Evolutionary conservation across 352 stramenopile genomes (phyloP).

Genomic region (Phytopythium sindhum): DNA sequence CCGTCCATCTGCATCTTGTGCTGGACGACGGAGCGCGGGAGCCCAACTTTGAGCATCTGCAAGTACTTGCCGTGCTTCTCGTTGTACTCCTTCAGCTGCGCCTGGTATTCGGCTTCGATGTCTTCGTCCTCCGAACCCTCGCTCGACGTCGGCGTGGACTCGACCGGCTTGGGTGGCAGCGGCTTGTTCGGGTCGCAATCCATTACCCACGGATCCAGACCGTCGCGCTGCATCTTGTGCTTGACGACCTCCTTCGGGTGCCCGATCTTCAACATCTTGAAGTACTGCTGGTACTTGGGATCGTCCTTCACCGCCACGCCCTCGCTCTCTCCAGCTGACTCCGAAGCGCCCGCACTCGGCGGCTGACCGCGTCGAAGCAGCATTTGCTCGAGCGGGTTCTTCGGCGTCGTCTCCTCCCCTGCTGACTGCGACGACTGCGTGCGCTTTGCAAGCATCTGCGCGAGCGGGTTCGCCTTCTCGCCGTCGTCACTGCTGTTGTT

Average conservation of each 20-base stretch:
- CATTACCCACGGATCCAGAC: slow-evolving; percentile 54
- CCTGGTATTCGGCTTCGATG: slow-evolving; percentile 45
- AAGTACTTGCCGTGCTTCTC: slow-evolving; percentile 66
- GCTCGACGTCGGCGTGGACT: slow-evolving; percentile 5
- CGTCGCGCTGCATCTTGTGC: slow-evolving; percentile 74
- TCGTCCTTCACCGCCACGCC: slow-evolving; percentile 54
- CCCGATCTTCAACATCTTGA: slow-evolving; percentile 82
- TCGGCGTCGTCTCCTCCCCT: slow-evolving; percentile 9
- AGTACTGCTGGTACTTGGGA: slow-evolving; percentile 70
- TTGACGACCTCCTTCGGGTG: slow-evolving; percentile 60
- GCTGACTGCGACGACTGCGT: slow-evolving; percentile 8
- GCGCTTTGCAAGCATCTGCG: slow-evolving; percentile 35
- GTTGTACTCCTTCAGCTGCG: slow-evolving; percentile 58
- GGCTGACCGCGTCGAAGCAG: slow-evolving; percentile 14
- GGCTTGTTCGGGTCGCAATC: slow-evolving; percentile 64
- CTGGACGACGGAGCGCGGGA: slow-evolving; percentile 61
- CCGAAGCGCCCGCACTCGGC: slow-evolving; percentile 7
- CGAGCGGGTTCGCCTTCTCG: slow-evolving; percentile 29
- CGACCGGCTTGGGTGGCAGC: slow-evolving; percentile 18
- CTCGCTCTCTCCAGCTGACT: slow-evolving; percentile 16
- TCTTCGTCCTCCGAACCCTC: slow-evolving; percentile 23
- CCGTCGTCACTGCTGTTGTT: slow-evolving; percentile 1
- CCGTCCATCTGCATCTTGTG: slow-evolving; percentile 86
- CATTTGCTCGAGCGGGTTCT: slow-evolving; percentile 23
- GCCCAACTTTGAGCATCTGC: slow-evolving; percentile 79